Evolutionary conservation across 2,329 filamentous ascomycete species (phyloP), one percentile per base, ranked within the genome.

Genomic region (Pseudocercospora crystallina): DNA sequence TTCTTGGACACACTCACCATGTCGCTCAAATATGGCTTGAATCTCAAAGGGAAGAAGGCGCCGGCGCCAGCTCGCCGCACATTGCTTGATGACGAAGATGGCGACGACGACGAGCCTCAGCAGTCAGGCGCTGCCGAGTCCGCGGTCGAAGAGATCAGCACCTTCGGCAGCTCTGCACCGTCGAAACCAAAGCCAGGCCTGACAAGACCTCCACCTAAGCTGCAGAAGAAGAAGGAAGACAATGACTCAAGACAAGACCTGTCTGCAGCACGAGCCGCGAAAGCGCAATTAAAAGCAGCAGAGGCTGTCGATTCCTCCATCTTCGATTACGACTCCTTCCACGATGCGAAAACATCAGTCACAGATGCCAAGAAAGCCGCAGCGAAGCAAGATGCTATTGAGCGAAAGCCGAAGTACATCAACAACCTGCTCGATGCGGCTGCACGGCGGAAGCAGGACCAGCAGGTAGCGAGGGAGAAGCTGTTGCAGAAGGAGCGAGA

Each of bases 281-380:
- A 81, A 46, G 83, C 80, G 60, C 78, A 86, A 60, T 80, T 82
- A 33, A 76, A 84, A 56, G 81, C 82, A 12, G 87, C 87, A 2
- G 76, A 83, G 54, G 78, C 82, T 52, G 66, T 86, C 8, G 89
- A 94, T 62, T 75, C 87, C 1, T 85, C 82, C 42, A 84, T 94
- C 60, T 94, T 91, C 75, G 89, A 94, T 71, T 95, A 94, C 73
- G 89, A 95, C 67, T 80, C 80, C 1, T 87, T 89, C 15, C 91
- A 90, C 72, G 88, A 92, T 61, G 86, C 85, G 1, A 76, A 92
- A 35, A 86, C 89, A 58, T 73, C 74, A 2, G 66, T 71, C 11
- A 64, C 66, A 3, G 80, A 82, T 12, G 78, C 83, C 52, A 80
- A 82, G 59, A 79, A 79, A 51, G 75, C 74, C 4, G 77, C 77